Conservation (phyloP, 305 asterid species). For the Ruellia speciosa region DNA sequence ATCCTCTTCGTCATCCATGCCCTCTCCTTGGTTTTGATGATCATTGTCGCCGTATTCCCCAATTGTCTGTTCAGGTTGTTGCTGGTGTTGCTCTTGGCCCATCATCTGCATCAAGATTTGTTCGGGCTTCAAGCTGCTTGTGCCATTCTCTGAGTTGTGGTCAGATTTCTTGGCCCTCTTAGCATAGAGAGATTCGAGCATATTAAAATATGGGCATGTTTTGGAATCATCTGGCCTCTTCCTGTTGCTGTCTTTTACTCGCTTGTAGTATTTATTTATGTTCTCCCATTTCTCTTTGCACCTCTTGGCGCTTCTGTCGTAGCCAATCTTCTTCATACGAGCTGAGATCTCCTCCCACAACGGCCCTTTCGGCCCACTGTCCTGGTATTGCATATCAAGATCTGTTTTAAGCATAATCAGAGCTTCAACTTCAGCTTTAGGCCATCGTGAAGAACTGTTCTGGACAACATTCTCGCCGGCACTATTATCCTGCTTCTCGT, state of each 20-base stretch:
- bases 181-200: constrained; percentile 57
- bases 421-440: constrained; percentile 67
- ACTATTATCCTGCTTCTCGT: constrained; percentile 34
- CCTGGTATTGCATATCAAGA: constrained; percentile 48
- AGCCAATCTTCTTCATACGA: constrained; percentile 64
- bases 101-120: constrained; percentile 58
- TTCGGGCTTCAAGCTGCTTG: constrained; percentile 46
- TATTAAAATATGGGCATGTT: constrained; percentile 64
- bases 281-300: constrained; percentile 95
- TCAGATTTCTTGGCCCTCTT: constrained; percentile 37
- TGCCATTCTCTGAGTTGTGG: constrained; percentile 28
- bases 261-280: constrained; percentile 71
- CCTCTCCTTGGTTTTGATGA: constrained; percentile 34
- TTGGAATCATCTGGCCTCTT: constrained; percentile 61
- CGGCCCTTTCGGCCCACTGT: constrained; percentile 58
- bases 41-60: constrained; percentile 29
- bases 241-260: constrained; percentile 65
- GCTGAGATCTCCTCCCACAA: constrained; percentile 73
- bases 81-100: constrained; percentile 37
- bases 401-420: constrained; percentile 55
- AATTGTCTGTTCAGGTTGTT: constrained; percentile 23
- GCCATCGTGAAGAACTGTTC: constrained; percentile 66
- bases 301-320: constrained; percentile 61
- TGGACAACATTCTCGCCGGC: constrained; percentile 33
- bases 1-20: constrained; percentile 30